phyloP scores from a whole-genome alignment of 2,329 filamentous ascomycete genomes.

The Venturia pyrina region DNA sequence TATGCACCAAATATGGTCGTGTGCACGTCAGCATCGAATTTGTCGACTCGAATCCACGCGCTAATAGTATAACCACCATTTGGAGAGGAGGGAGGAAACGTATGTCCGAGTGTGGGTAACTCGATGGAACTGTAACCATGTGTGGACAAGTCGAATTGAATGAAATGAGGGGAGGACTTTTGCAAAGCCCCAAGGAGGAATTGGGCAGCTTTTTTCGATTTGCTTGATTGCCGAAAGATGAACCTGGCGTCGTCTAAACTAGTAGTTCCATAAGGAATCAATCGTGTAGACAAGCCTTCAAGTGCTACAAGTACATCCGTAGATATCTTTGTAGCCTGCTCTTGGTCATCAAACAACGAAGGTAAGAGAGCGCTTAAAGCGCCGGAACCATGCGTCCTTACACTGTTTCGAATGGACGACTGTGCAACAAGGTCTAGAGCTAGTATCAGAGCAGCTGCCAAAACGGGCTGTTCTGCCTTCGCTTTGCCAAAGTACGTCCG shows the following conservation, averaged over 20 bases:
- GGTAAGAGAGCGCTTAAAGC: conserved; percentile 26
- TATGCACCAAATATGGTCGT: conserved; percentile 96
- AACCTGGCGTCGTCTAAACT: conserved; percentile 74
- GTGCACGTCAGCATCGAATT: conserved; percentile 74
- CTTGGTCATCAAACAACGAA: conserved; percentile 23
- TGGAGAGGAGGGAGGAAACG: conserved; percentile 71
- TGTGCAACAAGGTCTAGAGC: conserved; percentile 25
- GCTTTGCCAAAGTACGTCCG: conserved; percentile 18
- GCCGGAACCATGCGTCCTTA: conserved; percentile 26
- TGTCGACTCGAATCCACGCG: conserved; percentile 80
- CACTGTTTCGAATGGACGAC: conserved; percentile 29
- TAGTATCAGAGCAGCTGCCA: conserved; percentile 27
- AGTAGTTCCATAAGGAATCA: conserved; percentile 57
- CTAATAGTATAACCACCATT: conserved; percentile 78
- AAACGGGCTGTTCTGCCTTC: conserved; percentile 13
- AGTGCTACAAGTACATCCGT: neutral
- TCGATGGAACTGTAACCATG: conserved; percentile 87
- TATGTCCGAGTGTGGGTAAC: conserved; percentile 69
- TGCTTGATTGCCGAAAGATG: conserved; percentile 51
- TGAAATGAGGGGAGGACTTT: conserved; percentile 68
- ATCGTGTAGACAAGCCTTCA: conserved; percentile 40
- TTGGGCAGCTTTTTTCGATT: conserved; percentile 45
- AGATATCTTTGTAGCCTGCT: neutral
- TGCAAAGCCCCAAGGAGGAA: conserved; percentile 68
- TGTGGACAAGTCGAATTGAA: conserved; percentile 87